Evolutionary conservation across 805 yeast species (phyloP).

Genomic region (Starmerella apis): DNA sequence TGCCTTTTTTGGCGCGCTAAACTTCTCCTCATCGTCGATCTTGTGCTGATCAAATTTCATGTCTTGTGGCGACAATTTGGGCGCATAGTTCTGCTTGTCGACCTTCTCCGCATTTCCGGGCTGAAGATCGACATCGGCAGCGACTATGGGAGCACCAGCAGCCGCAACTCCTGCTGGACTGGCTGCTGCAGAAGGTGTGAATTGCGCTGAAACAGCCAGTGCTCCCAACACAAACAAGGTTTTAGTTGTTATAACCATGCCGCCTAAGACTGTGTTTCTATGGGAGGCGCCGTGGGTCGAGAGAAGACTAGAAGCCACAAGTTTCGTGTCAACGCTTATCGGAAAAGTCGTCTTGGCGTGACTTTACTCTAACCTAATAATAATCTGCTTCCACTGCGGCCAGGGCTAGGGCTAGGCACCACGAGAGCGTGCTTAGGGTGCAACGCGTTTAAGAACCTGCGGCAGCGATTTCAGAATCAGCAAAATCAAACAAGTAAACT

Average conservation of each 20-base stretch:
- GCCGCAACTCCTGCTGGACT: too few species aligned
- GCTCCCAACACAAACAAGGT: constrained; percentile 1
- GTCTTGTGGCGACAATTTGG: constrained; percentile 32
- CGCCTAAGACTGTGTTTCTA: neutral
- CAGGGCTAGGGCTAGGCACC: constrained; percentile 1
- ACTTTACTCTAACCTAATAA: neutral
- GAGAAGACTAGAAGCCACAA: neutral
- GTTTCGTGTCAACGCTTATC: neutral
- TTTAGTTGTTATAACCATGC: neutral
- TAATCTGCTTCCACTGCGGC: neutral
- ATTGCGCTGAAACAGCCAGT: neutral
- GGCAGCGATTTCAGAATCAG: neutral
- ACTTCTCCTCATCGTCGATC: constrained; percentile 26
- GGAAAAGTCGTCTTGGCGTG: neutral
- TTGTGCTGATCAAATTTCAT: constrained; percentile 25
- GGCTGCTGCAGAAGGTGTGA: neutral
- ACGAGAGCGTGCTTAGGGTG: neutral
- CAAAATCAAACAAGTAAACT: neutral
- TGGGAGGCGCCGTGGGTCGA: neutral
- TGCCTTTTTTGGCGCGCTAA: constrained; percentile 25
- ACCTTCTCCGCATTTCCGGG: constrained; percentile 11
- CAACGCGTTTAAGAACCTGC: too few species aligned
- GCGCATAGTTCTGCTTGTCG: constrained; percentile 28
- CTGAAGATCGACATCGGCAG: neutral
- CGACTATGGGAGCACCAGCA: neutral